phyloP scores from a whole-genome alignment of 176 grass and related monocot species.

The Leersia perrieri region DNA sequence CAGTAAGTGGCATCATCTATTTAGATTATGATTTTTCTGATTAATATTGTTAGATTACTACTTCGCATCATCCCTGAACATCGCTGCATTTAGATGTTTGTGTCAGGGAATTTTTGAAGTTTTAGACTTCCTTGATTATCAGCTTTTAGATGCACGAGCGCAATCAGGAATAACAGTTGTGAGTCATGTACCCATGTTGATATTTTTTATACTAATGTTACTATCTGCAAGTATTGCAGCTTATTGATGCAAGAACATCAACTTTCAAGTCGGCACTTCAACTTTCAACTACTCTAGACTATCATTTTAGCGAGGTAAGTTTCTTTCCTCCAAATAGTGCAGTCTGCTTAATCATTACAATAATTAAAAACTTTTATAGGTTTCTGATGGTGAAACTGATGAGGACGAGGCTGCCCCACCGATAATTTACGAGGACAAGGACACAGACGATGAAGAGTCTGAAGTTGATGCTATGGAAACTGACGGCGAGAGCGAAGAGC shows the following conservation, averaged over 20 bases:
- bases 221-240: slow-evolving; percentile 38
- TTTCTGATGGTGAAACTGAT: slow-evolving; percentile 63
- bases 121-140: background rate
- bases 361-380: slow-evolving; percentile 43
- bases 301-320: slow-evolving; percentile 57
- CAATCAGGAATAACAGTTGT: background rate
- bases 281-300: slow-evolving; percentile 81
- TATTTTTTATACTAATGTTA: slow-evolving; percentile 9
- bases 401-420: slow-evolving; percentile 38
- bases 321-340: slow-evolving; percentile 5
- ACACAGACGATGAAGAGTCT: slow-evolving; percentile 78
- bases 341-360: background rate
- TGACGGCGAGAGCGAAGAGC: slow-evolving; percentile 42
- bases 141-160: background rate
- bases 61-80: background rate
- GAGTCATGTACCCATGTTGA: background rate
- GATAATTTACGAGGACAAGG: slow-evolving; percentile 74
- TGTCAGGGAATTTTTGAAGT: background rate
- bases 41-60: background rate
- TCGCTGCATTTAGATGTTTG: slow-evolving; percentile 3
- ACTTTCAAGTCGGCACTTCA: slow-evolving; percentile 70
- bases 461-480: slow-evolving; percentile 76
- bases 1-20: background rate
- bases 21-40: background rate
- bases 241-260: slow-evolving; percentile 87